phyloP scores from a whole-genome alignment of 2,329 filamentous ascomycete genomes.

The Lachnellula occidentalis region DNA sequence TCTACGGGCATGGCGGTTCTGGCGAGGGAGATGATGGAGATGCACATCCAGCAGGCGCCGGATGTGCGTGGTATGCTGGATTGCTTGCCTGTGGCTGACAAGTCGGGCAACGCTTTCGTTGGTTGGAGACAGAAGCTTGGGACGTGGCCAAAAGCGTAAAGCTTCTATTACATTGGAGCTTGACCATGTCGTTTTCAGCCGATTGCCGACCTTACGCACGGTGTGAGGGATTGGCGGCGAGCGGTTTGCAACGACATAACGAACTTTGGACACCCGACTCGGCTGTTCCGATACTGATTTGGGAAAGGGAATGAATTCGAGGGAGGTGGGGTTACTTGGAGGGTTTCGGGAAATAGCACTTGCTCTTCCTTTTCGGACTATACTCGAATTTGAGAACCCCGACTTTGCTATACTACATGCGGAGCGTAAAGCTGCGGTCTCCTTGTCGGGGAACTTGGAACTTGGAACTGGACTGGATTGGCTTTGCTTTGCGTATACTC shows the following conservation, averaged over 20 bases:
- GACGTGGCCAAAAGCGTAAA: slow-evolving; percentile 32
- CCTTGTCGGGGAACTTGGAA: neutral
- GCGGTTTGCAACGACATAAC: neutral
- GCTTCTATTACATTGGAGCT: slow-evolving; percentile 18
- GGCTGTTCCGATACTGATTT: too few species aligned
- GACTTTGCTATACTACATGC: neutral
- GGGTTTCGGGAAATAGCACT: neutral
- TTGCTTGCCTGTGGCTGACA: slow-evolving; percentile 27
- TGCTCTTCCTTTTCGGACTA: neutral
- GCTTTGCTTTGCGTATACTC: neutral
- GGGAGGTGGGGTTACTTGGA: neutral
- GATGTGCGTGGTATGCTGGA: slow-evolving; percentile 24
- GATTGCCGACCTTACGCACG: neutral
- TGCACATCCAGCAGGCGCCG: slow-evolving; percentile 29
- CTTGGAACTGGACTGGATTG: neutral
- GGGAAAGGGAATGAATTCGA: too few species aligned
- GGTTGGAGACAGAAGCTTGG: slow-evolving; percentile 29
- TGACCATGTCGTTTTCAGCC: neutral
- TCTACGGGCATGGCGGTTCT: slow-evolving; percentile 25
- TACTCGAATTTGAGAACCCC: neutral
- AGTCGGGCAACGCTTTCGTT: slow-evolving; percentile 9
- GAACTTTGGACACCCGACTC: neutral
- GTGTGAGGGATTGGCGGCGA: neutral
- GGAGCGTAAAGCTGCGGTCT: neutral
- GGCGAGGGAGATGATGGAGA: slow-evolving; percentile 27